Evolutionary conservation across 768 basidiomycete species (phyloP).

Genomic region (Russula sp.): DNA sequence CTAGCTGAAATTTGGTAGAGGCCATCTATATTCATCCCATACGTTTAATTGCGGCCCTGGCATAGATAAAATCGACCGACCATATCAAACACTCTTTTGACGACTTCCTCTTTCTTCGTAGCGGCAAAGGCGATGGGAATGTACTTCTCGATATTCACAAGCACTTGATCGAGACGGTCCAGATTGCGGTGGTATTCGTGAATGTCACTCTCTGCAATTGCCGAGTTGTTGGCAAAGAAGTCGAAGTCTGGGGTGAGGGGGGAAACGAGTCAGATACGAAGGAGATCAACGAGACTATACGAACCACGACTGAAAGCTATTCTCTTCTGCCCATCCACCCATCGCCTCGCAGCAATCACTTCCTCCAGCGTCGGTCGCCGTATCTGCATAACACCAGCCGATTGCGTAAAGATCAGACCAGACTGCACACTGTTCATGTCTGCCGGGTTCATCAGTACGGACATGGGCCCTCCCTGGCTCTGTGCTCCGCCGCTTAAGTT

Average conservation of each 20-base stretch:
- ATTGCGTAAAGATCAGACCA: not conserved
- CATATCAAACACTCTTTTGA: slow-evolving; percentile 4
- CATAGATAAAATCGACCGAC: not conserved
- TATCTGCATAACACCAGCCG: not conserved
- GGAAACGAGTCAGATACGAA: not conserved
- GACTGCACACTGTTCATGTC: not conserved
- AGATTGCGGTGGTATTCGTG: slow-evolving; percentile 8
- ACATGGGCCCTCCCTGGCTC: not conserved
- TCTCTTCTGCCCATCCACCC: slow-evolving; percentile 2
- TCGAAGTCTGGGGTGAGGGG: not conserved
- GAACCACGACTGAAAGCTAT: not conserved
- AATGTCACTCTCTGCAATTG: not conserved
- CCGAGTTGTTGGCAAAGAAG: not conserved
- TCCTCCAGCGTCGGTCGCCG: not conserved
- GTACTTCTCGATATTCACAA: slow-evolving; percentile 6
- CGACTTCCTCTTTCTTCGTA: slow-evolving; percentile 1
- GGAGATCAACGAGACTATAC: not conserved
- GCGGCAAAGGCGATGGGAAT: slow-evolving; percentile 9
- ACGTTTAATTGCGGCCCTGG: not conserved
- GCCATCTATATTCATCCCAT: not conserved
- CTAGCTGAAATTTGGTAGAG: slow-evolving; percentile 6
- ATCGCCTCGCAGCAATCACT: not conserved
- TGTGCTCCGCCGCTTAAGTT: not conserved
- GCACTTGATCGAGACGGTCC: slow-evolving; percentile 8
- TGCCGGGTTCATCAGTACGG: not conserved